These are phyloP conservation scores for Hysterium pulicare DNA, from an alignment of 2,329 filamentous ascomycete genomes.

Conservation along the genomic window DNA sequence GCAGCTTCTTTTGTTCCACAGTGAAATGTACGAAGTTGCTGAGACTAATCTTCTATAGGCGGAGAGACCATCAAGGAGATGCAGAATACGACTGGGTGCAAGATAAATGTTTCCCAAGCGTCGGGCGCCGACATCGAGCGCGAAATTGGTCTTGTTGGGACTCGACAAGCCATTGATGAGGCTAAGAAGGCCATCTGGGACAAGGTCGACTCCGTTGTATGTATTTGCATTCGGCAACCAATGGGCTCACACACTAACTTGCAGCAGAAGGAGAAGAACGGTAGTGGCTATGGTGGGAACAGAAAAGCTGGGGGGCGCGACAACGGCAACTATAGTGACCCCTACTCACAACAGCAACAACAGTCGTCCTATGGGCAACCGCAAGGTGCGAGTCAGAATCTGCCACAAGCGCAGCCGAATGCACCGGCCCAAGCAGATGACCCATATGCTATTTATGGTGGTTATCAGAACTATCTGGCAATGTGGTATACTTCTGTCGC, in stretches of 20 bases:
- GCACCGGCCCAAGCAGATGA: conserved; percentile 42
- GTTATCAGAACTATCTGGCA: conserved; percentile 75
- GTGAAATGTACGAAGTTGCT: conserved; percentile 9
- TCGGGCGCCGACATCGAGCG: conserved; percentile 76
- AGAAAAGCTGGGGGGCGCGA: conserved; percentile 31
- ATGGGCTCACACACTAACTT: conserved; percentile 13
- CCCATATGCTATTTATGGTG: conserved; percentile 74
- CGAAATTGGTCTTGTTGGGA: conserved; percentile 82
- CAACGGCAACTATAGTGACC: conserved; percentile 37
- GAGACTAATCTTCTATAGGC: conserved; percentile 44
- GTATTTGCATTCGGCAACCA: conserved; percentile 32
- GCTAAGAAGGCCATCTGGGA: conserved; percentile 86
- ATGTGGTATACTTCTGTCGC: conserved; percentile 74
- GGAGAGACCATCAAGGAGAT: conserved; percentile 94
- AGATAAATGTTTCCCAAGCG: conserved; percentile 88
- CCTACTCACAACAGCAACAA: conserved; percentile 49
- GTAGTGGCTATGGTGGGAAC: conserved; percentile 36
- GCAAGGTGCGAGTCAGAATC: conserved; percentile 24
- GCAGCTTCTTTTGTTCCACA: conserved; percentile 5
- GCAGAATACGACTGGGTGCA: conserved; percentile 83
- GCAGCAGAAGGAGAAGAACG: conserved; percentile 47
- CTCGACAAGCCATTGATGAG: conserved; percentile 69
- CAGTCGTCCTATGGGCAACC: conserved; percentile 37
- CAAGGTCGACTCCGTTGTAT: conserved; percentile 84
- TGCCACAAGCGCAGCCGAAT: conserved; percentile 20